Base-by-base conservation (phyloP, 345 rosid genomes). In the Anacardium occidentale region DNA sequence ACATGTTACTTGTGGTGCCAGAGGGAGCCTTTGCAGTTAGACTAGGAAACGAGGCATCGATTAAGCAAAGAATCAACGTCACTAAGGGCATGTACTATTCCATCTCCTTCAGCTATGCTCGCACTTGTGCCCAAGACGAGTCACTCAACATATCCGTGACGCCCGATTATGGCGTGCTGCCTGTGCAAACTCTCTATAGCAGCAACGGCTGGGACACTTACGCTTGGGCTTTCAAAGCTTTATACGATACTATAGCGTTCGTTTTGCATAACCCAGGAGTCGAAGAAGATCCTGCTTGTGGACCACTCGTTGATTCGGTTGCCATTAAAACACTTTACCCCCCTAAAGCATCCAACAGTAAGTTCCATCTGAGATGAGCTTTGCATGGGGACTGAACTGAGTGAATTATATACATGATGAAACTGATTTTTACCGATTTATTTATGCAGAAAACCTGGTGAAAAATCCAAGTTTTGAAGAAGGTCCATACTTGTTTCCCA, bases 101-200 rank as follows among this genome's bases (percentile, higher is more conserved):
- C 0, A 29, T 94, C 69, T 88, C 98, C 14, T 91, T 94, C 77
- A 88, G 88, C 54, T 97, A 89, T 1, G 98, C 98, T 58, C 83
- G 98, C n/a, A 93, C 97, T 0, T 91, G 96, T 69, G 93, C 96
- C 4, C 92, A 93, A 59, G 91, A 91, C 72, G 97, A 93, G 83
- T 81, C 68, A 9, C 52, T 91, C 17, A 91, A 91, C 61, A 77
- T 93, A 0, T 90, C 97, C 0, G 98, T 90, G 12, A 82, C 96
- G 5, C 91, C 96, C 0, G 89, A 90, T 22, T 87, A 74, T 51
- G 96, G 96, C 11, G 76, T 93, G 22, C 74, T 93, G 45, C 97
- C 95, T 4, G 75, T 91, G 65, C 98, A 93, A 75, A 93, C 97
- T 0, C 58, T 91, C 74, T 93, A 91, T 14, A 88, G 90, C 59